Conservation (phyloP, 805 yeast genomes). For the Saccharomycopsis sp. region DNA sequence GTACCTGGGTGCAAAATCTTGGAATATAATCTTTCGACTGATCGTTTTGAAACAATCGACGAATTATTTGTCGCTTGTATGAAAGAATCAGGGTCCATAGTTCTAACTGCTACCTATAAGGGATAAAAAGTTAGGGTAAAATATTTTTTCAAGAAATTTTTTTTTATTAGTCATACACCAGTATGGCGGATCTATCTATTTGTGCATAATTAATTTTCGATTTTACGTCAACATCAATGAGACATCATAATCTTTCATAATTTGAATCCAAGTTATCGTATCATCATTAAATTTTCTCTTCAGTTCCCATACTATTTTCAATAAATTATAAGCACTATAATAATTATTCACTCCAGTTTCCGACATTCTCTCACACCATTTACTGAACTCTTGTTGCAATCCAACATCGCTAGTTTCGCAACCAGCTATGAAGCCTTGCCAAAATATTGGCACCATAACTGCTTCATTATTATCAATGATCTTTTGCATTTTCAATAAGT, state of each 20-base stretch:
- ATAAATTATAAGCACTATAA: not conserved
- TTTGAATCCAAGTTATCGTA: conserved; percentile 15
- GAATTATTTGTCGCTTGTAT: conserved; percentile 84
- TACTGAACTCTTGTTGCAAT: conserved; percentile 58
- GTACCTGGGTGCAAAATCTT: conserved; percentile 23
- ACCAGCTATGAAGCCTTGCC: conserved; percentile 89
- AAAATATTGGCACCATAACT: conserved; percentile 67
- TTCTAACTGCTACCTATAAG: too few relatives aligned
- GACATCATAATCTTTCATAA: conserved; percentile 17
- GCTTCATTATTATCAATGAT: conserved; percentile 44
- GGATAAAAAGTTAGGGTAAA: conserved; percentile 51
- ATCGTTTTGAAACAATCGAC: conserved; percentile 74
- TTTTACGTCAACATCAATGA: conserved; percentile 13
- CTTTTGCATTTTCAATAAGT: conserved; percentile 53
- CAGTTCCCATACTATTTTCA: conserved; percentile 17
- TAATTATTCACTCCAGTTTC: conserved; percentile 28
- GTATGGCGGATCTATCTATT: not conserved
- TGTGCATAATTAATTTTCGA: too few relatives aligned
- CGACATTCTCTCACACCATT: conserved; percentile 38
- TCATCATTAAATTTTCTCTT: conserved; percentile 3
- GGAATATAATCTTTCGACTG: conserved; percentile 61
- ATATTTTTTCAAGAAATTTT: conserved; percentile 40
- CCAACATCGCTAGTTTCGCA: conserved; percentile 43
- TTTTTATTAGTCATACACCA: conserved; percentile 24
- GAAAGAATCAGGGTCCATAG: too few relatives aligned